Evolutionary conservation across 1,139 yeast species (phyloP).

Genomic region (Suhomyces atakaporum): DNA sequence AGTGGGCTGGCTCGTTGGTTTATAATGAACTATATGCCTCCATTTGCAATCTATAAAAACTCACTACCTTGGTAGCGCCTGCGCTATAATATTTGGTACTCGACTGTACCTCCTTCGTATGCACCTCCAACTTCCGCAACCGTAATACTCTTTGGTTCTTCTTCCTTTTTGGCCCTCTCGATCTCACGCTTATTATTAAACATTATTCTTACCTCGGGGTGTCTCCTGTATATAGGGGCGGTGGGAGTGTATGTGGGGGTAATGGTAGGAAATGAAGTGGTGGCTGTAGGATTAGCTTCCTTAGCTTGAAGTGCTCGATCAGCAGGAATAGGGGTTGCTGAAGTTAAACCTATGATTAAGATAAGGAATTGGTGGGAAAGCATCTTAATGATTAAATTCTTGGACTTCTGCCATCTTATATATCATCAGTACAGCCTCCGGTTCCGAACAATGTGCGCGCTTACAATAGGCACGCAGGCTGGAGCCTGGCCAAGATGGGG

Average conservation of each 20-base stretch:
- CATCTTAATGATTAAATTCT: conserved; percentile 1
- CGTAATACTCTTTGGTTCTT: background rate
- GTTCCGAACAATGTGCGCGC: conserved; percentile 4
- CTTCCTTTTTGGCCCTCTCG: conserved; percentile 8
- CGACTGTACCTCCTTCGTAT: conserved; percentile 8
- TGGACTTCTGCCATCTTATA: conserved; percentile 1
- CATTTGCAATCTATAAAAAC: too few species aligned
- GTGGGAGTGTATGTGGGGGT: conserved; percentile 24
- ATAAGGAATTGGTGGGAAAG: background rate
- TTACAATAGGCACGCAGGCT: background rate
- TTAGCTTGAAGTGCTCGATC: conserved; percentile 23
- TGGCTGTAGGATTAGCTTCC: conserved; percentile 10
- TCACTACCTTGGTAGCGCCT: background rate
- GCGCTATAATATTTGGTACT: conserved; percentile 8
- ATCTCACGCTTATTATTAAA: conserved; percentile 21
- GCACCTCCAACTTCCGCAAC: conserved; percentile 3
- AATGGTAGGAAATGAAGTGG: conserved; percentile 21
- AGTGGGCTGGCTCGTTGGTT: background rate
- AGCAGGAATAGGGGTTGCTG: conserved; percentile 31
- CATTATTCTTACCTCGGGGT: conserved; percentile 16
- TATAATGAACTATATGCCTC: too few species aligned
- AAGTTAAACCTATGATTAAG: conserved; percentile 1
- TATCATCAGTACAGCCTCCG: conserved; percentile 1
- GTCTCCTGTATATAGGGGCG: conserved; percentile 13
- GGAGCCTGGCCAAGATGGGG: background rate